phyloP scores from a whole-genome alignment of 2,329 filamentous ascomycete species.

The Pezicula radicicola region DNA sequence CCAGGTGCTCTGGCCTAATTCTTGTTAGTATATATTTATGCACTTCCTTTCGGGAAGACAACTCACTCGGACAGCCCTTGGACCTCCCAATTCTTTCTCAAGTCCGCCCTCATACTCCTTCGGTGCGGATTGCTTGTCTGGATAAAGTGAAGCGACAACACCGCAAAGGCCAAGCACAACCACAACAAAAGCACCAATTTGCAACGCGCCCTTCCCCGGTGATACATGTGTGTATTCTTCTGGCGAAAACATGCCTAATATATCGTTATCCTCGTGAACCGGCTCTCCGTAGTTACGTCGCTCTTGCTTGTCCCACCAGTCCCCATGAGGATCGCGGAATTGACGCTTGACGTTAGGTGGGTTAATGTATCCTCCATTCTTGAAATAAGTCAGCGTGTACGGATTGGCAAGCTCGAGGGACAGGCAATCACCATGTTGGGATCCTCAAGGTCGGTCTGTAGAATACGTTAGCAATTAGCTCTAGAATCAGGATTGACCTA shows the following conservation, averaged over 20 bases:
- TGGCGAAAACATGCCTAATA: slow-evolving; percentile 83
- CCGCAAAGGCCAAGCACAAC: slow-evolving; percentile 64
- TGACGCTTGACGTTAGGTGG: slow-evolving; percentile 79
- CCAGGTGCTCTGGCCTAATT: slow-evolving; percentile 51
- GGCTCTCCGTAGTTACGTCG: slow-evolving; percentile 95
- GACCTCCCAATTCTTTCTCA: slow-evolving; percentile 71
- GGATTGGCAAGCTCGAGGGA: background rate
- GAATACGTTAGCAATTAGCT: slow-evolving; percentile 13
- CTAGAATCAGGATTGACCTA: background rate
- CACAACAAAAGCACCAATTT: slow-evolving; percentile 66
- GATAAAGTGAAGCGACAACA: slow-evolving; percentile 66
- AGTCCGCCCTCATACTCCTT: slow-evolving; percentile 71
- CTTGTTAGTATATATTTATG: slow-evolving; percentile 11
- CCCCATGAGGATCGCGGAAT: slow-evolving; percentile 86
- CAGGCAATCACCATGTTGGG: slow-evolving; percentile 59
- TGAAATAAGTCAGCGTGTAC: slow-evolving; percentile 6
- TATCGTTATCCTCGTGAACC: slow-evolving; percentile 93
- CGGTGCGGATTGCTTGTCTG: slow-evolving; percentile 67
- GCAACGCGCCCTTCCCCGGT: slow-evolving; percentile 64
- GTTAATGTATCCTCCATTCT: slow-evolving; percentile 86
- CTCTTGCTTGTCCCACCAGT: slow-evolving; percentile 98
- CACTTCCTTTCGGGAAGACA: background rate
- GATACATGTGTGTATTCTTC: slow-evolving; percentile 84
- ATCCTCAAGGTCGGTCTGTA: slow-evolving; percentile 55
- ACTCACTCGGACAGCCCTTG: slow-evolving; percentile 64